These are phyloP conservation scores for Ambrosia trifida DNA, from an alignment of 129 eudicot genomes.

Conservation along the genomic window DNA sequence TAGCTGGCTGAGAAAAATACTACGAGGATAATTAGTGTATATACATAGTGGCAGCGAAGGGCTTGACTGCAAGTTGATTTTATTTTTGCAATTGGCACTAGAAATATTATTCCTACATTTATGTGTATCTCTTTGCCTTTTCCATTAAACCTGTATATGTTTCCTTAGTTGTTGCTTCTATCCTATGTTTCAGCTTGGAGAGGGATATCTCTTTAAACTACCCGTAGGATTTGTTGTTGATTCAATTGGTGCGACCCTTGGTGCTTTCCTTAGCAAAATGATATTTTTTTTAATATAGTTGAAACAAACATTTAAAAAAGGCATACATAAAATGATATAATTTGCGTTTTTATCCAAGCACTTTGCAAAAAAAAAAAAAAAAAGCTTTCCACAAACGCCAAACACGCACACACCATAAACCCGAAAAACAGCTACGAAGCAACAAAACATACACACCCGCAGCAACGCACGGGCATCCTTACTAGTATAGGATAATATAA, in stretches of 20 bases:
- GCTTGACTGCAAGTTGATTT: slow-evolving; percentile 1
- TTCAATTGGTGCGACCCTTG: slow-evolving; percentile 89
- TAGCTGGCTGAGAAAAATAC: slow-evolving; percentile 8
- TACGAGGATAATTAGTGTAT: slow-evolving; percentile 4
- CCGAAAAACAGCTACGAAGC: too few species aligned
- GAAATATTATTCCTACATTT: neutral
- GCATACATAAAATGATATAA: slow-evolving; percentile 8
- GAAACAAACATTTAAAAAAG: slow-evolving; percentile 6
- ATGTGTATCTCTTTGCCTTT: neutral
- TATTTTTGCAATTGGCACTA: neutral
- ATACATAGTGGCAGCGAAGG: neutral
- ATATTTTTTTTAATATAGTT: slow-evolving; percentile 40
- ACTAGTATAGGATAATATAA: too few species aligned
- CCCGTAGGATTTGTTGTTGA: slow-evolving; percentile 90
- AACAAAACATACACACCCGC: too few species aligned
- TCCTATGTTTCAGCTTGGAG: slow-evolving; percentile 74
- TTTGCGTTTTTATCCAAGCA: slow-evolving; percentile 20
- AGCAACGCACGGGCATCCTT: too few species aligned
- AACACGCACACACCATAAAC: too few species aligned
- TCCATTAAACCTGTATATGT: neutral
- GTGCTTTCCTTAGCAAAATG: slow-evolving; percentile 94
- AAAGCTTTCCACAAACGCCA: too few species aligned
- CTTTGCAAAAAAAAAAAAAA: neutral
- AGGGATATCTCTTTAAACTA: slow-evolving; percentile 93
- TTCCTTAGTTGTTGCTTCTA: slow-evolving; percentile 14